Evolutionary conservation across 345 rosid species (phyloP), one percentile per base, ranked within the genome.

Genomic region (Excoecaria cochinchinensis): DNA sequence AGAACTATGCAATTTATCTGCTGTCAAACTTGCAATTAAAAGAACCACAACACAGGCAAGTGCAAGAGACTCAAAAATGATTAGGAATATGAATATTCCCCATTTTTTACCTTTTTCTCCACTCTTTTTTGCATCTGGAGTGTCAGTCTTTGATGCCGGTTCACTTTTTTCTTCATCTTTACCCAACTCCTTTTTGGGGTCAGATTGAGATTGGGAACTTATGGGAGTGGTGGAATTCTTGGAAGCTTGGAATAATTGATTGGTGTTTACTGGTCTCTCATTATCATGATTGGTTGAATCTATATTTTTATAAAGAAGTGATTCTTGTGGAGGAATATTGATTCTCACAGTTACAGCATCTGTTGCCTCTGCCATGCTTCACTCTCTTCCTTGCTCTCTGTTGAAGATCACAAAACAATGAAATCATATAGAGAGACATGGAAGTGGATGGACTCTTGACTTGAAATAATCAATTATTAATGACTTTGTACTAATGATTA

Each of bases 21-120:
- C 59, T 0, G 82, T 79, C 65, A 85, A 74, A 84, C 85, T 81
- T 10, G 86, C 80, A 51, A 84, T 56, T 22, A 88, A 58, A 48
- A 79, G 57, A 8, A 80, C 86, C 59, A 77, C 52, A 15, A 84
- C 39, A 51, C 79, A 71, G 2, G 77, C 16, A 48, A 85, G 80
- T 19, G 55, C 74, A 17, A 62, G 7, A 38, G 77, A 66, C 79
- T 90, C 90, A 1, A 83, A 19, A 52, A 72, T 25, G 63, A 77
- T 38, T 9, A 56, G 19, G 58, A 69, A 57, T 36, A 56, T 21
- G 58, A 69, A 60, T 40, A 42, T 69, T 71, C 83, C 74, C 21
- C n/a, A 16, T 14, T 69, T 15, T 52, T 12, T 5, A 24, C 39
- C 42, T 68, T 50, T 24, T 31, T 2, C 31, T 31, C 31, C 31